Base-by-base conservation (phyloP, 1,139 yeast species). In the Blastobotrys malaysiensis region DNA sequence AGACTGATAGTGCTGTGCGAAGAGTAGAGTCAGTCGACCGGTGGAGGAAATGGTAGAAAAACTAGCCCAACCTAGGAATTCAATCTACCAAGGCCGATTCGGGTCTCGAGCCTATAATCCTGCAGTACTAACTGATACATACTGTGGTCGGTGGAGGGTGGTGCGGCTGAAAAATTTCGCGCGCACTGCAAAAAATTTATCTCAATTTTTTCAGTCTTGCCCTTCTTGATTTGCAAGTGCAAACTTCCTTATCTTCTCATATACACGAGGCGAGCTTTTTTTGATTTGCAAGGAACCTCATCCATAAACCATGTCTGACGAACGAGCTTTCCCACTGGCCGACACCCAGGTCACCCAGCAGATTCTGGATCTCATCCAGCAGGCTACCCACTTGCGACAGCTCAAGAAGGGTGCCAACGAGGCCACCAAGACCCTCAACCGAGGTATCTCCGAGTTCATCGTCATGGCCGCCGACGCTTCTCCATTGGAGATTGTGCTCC, bases 401-500 rank as follows among this genome's bases (percentile, higher is more conserved):
- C 84, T 93, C 76, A 93, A 95, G 83, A 93, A 93, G 78, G 99
- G 99, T 76, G 99, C 99, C 64, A 93, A 95, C 76, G 77, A 93
- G 79, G 96, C 99, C 68, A 95, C 99, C 79, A 93, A 95, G 83
- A 93, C 99, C 68, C 84, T 93, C 78, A 93, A 95, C 87, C 89
- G 99, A 81, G 99, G 99, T 84, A 93, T 95, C 71, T 88, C 97
- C 68, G 99, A 93, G 79, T 93, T 95, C 82, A 91, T 95, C 77
- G 89, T 95, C 78, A 90, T 95, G 97, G 99, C 99, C 66, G 99
- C 99, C 68, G 99, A 95, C 74, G 89, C 99, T 68, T 97, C 93
- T 77, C 99, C 99, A 68, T 91, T 95, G 71, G 99, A 95, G 80
- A 93, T 95, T 75, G 86, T 95, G 73, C 84, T 95, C 75, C 99